Evolutionary conservation across 108 stramenopile genomes (phyloP), one percentile per base, ranked within the genome.

Genomic region (Pseudonitzschia multiseries): DNA sequence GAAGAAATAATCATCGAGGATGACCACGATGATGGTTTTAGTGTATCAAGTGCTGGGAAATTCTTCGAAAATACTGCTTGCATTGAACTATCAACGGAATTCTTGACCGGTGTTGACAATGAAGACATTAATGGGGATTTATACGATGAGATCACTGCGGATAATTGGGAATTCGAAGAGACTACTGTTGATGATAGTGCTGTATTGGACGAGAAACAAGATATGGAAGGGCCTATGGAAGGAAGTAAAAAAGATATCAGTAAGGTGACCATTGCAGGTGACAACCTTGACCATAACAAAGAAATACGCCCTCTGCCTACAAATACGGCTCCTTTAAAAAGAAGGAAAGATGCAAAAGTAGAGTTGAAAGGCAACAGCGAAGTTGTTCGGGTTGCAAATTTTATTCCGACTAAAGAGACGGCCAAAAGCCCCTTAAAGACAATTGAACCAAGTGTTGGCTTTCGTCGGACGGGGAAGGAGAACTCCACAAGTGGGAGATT

Each of bases 111-210:
- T 62, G 18, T 5, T 8, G 36, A 33, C 6, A 62, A 36, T 2
- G 61, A 33, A 40, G 41, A 42, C 15, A 17, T 8, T 62, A 0
- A 40, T 40, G 33, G 10, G 14, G 12, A 13, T 3, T 62, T 18
- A 17, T 40, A 62, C 32, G 36, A 62, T 33, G 61, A 62, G 29
- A 62, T 40, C 31, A 62, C 61, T 14, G 61, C 33, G 4, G 61
- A 62, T 62, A 33, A 62, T 40, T 62, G 32, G n/a, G 61, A 62
- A 21, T 62, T 31, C 33, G 61, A 62, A n/a, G 61, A 62, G 61
- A 40, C n/a, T 33, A 62, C 61, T 3, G n/a, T 62, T 41, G 61
- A 62, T 20, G 61, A 62, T 15, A n/a, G 26, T 15, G 53, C 8
- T 15, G 15, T 54, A 8, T 21, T 54, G 22, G 15, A 54, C 9